Evolutionary conservation across 768 basidiomycete genomes (phyloP).

Genomic region (Termitomyces bulborhizus): DNA sequence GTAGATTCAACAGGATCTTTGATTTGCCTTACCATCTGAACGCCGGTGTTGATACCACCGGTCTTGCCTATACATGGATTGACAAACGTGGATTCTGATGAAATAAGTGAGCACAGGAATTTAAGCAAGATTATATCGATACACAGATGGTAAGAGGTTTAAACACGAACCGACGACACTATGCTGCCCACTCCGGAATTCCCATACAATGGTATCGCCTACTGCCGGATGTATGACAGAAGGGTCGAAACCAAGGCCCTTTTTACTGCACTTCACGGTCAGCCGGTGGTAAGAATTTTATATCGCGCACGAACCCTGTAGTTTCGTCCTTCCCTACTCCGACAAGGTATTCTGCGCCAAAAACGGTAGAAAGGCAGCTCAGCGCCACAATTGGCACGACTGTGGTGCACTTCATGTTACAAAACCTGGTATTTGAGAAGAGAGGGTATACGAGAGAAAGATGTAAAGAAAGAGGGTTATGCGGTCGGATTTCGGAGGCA

Average conservation of each 20-base stretch:
- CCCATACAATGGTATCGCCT: conserved; percentile 31
- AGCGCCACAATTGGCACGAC: conserved; percentile 9
- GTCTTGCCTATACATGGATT: conserved; percentile 27
- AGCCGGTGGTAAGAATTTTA: background rate
- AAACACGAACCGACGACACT: conserved; percentile 30
- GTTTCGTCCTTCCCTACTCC: conserved; percentile 36
- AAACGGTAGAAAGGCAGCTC: conserved; percentile 17
- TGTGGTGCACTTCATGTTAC: conserved; percentile 10
- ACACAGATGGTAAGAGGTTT: too few relatives aligned
- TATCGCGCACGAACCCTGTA: conserved; percentile 26
- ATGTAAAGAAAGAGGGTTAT: background rate
- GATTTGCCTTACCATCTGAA: conserved; percentile 21
- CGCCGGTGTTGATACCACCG: conserved; percentile 29
- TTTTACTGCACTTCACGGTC: conserved; percentile 21
- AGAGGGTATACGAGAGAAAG: background rate
- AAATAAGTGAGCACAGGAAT: background rate
- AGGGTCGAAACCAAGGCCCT: too few relatives aligned
- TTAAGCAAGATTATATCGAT: background rate
- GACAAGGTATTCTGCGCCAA: conserved; percentile 26
- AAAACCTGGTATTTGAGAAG: background rate
- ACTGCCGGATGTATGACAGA: conserved; percentile 23
- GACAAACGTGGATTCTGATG: conserved; percentile 30
- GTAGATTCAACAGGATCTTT: background rate
- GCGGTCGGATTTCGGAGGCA: background rate
- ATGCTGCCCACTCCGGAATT: conserved; percentile 33